phyloP scores from a whole-genome alignment of 495 filamentous ascomycete species.

The Neurospora discreta region DNA sequence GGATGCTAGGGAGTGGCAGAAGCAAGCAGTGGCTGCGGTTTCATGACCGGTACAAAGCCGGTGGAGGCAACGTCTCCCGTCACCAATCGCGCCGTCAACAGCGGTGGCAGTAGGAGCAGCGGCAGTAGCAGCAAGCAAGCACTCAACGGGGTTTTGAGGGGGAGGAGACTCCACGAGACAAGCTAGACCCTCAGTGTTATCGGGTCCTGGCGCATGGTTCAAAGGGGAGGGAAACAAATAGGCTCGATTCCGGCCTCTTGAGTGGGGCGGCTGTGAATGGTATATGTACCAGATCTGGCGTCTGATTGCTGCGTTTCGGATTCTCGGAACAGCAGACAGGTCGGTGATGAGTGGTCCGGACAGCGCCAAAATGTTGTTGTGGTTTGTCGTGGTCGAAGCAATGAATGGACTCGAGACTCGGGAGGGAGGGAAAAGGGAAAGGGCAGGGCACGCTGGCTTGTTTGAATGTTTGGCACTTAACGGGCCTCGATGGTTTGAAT shows the following conservation, averaged over 20 bases:
- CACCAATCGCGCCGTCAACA: constrained; percentile 14
- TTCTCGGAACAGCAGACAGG: neutral
- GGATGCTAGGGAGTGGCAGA: constrained; percentile 7
- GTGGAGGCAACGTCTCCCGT: constrained; percentile 5
- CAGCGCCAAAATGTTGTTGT: neutral
- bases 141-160: neutral
- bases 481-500: neutral
- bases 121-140: neutral
- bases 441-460: neutral
- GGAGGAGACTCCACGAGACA: constrained; percentile 1
- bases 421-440: neutral
- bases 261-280: neutral
- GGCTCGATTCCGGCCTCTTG: neutral
- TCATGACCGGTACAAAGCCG: constrained; percentile 4
- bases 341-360: neutral
- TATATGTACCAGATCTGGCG: neutral
- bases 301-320: neutral
- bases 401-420: neutral
- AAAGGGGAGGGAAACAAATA: neutral
- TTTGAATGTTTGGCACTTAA: neutral
- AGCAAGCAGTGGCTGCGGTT: constrained; percentile 2
- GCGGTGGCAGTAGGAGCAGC: neutral
- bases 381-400: neutral
- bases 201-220: constrained; percentile 8
- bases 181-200: neutral